Evolutionary conservation across 2,329 filamentous ascomycete genomes (phyloP).

Genomic region (Aspergillus brasiliensis): DNA sequence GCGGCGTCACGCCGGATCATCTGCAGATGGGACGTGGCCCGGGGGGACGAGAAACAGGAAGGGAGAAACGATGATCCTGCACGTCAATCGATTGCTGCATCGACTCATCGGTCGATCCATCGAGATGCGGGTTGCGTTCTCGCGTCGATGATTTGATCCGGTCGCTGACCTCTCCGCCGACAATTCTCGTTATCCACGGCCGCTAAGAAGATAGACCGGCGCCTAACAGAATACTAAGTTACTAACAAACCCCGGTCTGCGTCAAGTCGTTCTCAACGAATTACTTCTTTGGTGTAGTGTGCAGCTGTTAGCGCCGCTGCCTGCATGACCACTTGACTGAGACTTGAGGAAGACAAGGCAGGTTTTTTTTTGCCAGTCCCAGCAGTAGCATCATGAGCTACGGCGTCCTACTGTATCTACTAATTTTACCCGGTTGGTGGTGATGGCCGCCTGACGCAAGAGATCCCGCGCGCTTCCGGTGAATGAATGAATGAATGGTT

Average conservation of each 20-base stretch:
- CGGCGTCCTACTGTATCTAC: not conserved
- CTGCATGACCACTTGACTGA: not conserved
- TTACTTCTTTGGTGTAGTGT: not conserved
- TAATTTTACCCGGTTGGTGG: not conserved
- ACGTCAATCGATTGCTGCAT: conserved; percentile 16
- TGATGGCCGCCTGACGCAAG: not conserved
- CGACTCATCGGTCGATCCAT: conserved; percentile 16
- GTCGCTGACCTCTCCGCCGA: not conserved
- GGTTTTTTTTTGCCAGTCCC: not conserved
- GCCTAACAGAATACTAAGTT: not conserved
- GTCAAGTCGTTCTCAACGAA: not conserved
- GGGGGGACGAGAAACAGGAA: conserved; percentile 6
- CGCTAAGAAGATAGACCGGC: not conserved
- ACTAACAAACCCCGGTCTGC: not conserved
- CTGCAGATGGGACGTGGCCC: conserved; percentile 21
- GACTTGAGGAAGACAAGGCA: not conserved
- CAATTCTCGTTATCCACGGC: not conserved
- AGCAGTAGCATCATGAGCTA: not conserved
- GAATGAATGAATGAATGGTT: too few species aligned
- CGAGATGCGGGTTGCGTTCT: conserved; percentile 1
- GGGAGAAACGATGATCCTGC: conserved; percentile 14
- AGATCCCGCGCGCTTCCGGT: not conserved
- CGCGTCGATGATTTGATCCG: not conserved
- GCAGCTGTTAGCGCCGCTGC: not conserved
- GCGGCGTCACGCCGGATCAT: conserved; percentile 17